Conservation (phyloP, 768 basidiomycete species). For the Mycena vitilis region DNA sequence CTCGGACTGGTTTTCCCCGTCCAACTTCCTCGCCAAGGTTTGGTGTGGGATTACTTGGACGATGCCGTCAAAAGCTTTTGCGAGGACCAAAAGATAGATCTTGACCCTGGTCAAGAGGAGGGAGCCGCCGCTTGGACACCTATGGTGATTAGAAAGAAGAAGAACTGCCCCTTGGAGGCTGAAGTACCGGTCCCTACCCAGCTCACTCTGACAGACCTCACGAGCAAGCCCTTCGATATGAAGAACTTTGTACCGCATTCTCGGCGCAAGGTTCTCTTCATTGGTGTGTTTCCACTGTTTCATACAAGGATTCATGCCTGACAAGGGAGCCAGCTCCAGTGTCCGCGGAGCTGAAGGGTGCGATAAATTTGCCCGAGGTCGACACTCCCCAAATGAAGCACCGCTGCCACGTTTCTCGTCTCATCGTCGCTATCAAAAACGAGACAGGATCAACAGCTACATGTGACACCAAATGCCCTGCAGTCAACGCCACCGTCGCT, state of each 20-base stretch:
- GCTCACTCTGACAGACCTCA: neutral
- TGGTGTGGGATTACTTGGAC: conserved; percentile 12
- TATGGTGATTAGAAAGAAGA: conserved; percentile 5
- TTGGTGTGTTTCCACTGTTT: conserved; percentile 4
- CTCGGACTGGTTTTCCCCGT: conserved; percentile 28
- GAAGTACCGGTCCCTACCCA: neutral
- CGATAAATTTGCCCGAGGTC: conserved; percentile 15
- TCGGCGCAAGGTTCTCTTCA: conserved; percentile 5
- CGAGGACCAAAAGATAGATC: conserved; percentile 13
- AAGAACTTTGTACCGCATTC: conserved; percentile 16
- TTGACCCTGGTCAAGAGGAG: neutral
- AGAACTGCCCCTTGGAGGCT: neutral
- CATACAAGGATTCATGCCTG: neutral
- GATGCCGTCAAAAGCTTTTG: conserved; percentile 21
- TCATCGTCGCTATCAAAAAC: conserved; percentile 4
- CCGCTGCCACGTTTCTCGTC: conserved; percentile 18
- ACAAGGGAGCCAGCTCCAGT: conserved; percentile 13
- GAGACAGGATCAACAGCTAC: neutral
- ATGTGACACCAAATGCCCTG: neutral
- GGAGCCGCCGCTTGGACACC: conserved; percentile 12
- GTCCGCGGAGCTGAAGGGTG: neutral
- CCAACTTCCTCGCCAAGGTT: conserved; percentile 15
- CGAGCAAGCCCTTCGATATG: neutral
- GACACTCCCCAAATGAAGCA: conserved; percentile 17
- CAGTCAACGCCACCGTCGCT: neutral